Percentiles rank a stretch among this genome's conserved stretches.
These are phyloP conservation scores for Maudiozyma pseudohumilis DNA, from an alignment of 805 yeast genomes.

Conservation along the genomic window DNA sequence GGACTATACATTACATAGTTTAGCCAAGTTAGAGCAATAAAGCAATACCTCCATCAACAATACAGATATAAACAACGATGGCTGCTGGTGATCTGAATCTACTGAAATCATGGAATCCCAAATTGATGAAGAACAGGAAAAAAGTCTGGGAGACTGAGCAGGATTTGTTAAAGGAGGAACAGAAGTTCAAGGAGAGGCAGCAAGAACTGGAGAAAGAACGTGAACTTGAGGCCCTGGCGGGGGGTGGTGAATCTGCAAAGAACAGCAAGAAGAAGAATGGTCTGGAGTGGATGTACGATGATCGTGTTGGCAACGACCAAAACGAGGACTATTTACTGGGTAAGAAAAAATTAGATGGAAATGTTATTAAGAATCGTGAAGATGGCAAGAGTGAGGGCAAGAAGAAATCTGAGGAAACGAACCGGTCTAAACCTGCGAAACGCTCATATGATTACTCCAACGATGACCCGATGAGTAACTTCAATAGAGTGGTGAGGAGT, in stretches of 20 bases:
- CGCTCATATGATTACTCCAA: conserved; percentile 10
- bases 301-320: conserved; percentile 15
- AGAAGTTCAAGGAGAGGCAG: conserved; percentile 51
- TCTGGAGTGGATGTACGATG: conserved; percentile 83
- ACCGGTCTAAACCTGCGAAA: conserved; percentile 1
- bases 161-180: conserved; percentile 60
- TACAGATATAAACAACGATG: conserved; percentile 28
- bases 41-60: too few relatives aligned
- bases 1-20: too few relatives aligned
- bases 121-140: conserved; percentile 69
- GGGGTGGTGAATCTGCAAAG: conserved; percentile 30
- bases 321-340: conserved; percentile 18
- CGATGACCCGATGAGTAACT: conserved; percentile 25
- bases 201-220: conserved; percentile 54
- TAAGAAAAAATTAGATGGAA: conserved; percentile 13
- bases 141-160: conserved; percentile 80
- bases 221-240: conserved; percentile 47
- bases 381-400: neutral
- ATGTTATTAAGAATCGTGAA: conserved; percentile 4
- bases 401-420: neutral
- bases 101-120: conserved; percentile 96
- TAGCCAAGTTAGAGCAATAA: too few relatives aligned
- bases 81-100: conserved; percentile 76
- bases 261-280: conserved; percentile 32
- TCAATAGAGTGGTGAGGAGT: conserved; percentile 3